phyloP scores from a whole-genome alignment of 371 early-diverging fungal species.

The Choanephora cucurbitarum region DNA sequence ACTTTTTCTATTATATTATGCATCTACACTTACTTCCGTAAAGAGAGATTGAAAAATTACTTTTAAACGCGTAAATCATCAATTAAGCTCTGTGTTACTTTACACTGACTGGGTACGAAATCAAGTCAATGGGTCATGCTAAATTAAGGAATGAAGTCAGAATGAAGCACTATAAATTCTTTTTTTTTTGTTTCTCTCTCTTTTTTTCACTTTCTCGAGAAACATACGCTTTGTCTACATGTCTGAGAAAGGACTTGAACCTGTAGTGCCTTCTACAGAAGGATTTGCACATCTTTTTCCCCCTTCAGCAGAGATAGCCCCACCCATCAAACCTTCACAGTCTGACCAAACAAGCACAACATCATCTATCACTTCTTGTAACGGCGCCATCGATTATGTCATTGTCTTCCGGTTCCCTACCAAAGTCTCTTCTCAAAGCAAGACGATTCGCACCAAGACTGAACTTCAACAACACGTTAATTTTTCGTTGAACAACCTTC shows the following conservation, averaged over 20 bases:
- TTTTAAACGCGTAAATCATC: too few relatives aligned
- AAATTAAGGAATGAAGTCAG: too few relatives aligned
- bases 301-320: background rate
- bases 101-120: too few relatives aligned
- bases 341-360: background rate
- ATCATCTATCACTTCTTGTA: background rate
- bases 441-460: slow-evolving; percentile 11
- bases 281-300: slow-evolving; percentile 16
- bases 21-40: too few relatives aligned
- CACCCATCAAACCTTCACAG: background rate
- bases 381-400: slow-evolving; percentile 53
- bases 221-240: background rate
- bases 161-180: background rate
- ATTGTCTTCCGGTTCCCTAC: slow-evolving; percentile 44
- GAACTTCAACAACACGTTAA: slow-evolving; percentile 26
- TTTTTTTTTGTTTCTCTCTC: slow-evolving; percentile 2
- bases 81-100: too few relatives aligned
- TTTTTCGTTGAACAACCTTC: slow-evolving; percentile 18
- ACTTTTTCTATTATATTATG: too few relatives aligned
- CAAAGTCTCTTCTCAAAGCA: slow-evolving; percentile 3
- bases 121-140: too few relatives aligned
- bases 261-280: background rate
- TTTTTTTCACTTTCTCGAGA: slow-evolving; percentile 2
- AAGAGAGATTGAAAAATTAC: too few relatives aligned
- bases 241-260: background rate